Evolutionary conservation across 192 early-diverging fungal species (phyloP).

Genomic region (Hyaloraphidium curvatum): DNA sequence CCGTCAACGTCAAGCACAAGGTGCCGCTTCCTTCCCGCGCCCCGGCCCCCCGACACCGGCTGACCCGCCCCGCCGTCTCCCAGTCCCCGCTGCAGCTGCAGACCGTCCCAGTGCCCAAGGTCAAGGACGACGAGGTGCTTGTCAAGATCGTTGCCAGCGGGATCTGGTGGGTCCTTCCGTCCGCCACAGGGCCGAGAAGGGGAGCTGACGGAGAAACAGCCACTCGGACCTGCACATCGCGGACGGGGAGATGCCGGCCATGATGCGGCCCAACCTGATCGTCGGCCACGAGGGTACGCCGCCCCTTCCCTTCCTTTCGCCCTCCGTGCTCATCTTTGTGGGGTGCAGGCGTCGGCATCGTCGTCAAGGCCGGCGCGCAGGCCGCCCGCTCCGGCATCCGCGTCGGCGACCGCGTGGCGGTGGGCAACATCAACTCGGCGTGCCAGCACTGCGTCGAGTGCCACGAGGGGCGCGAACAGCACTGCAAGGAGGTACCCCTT

Average conservation of each 20-base stretch:
- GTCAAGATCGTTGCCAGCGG: slow-evolving; percentile 3
- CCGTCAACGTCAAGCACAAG: no score
- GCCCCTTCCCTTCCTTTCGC: no score
- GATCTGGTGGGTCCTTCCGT: neutral
- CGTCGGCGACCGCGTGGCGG: neutral
- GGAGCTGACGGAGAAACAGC: neutral
- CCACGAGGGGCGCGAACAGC: neutral
- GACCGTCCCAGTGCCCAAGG: neutral
- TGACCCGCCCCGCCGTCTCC: no score
- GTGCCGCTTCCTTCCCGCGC: no score
- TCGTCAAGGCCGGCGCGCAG: neutral
- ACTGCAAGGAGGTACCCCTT: neutral
- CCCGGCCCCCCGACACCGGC: no score
- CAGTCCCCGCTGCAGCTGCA: neutral
- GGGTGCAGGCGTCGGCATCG: neutral
- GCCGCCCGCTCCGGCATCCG: neutral
- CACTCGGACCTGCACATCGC: slow-evolving; percentile 3
- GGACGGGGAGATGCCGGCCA: slow-evolving; percentile 1
- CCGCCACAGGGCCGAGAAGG: neutral
- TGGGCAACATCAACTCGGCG: neutral
- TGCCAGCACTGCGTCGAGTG: neutral
- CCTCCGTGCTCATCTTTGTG: no score
- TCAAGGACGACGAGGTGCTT: neutral
- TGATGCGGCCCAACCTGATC: neutral
- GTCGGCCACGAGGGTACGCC: slow-evolving; percentile 1